Evolutionary conservation across 2,329 filamentous ascomycete species (phyloP).

Genomic region (Aspergillus piperis): DNA sequence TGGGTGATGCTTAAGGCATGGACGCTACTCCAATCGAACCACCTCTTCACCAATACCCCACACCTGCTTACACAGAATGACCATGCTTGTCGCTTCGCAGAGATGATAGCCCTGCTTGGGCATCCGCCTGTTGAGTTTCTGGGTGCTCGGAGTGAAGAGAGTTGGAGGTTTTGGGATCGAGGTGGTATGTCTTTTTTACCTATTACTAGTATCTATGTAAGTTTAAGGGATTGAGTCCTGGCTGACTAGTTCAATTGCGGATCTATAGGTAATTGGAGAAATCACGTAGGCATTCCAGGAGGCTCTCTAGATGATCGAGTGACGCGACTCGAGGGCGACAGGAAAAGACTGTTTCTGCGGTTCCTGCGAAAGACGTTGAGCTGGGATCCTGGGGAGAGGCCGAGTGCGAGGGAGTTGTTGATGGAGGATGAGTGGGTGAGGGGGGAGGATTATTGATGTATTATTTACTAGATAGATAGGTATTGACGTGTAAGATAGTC

Average conservation of each 20-base stretch:
- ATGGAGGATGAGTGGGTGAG: constrained; percentile 20
- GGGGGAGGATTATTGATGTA: constrained; percentile 15
- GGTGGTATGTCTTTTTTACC: constrained; percentile 26
- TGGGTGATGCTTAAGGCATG: constrained; percentile 28
- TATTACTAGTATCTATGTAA: no score
- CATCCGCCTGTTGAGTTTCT: constrained; percentile 39
- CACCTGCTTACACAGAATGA: no score
- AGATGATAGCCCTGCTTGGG: constrained; percentile 47
- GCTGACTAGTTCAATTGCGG: no score
- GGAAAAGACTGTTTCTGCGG: constrained; percentile 25
- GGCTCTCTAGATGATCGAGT: constrained; percentile 28
- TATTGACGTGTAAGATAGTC: no score
- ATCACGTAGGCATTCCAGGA: constrained; percentile 25
- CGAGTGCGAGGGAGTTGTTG: constrained; percentile 24
- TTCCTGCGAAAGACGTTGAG: constrained; percentile 33
- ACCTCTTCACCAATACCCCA: constrained; percentile 38
- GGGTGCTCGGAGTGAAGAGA: constrained; percentile 23
- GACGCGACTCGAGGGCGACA: constrained; percentile 23
- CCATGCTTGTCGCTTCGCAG: constrained; percentile 44
- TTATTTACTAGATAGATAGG: no score
- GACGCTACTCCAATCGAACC: constrained; percentile 47
- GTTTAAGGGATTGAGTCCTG: no score
- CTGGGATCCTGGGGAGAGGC: constrained; percentile 32
- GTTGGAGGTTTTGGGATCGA: constrained; percentile 39
- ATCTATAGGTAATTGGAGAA: constrained; percentile 26